Percentiles rank a stretch among this genome's conserved stretches.
phyloP scores from a whole-genome alignment of 2,329 filamentous ascomycete genomes.

The Talaromyces albobiverticillius region DNA sequence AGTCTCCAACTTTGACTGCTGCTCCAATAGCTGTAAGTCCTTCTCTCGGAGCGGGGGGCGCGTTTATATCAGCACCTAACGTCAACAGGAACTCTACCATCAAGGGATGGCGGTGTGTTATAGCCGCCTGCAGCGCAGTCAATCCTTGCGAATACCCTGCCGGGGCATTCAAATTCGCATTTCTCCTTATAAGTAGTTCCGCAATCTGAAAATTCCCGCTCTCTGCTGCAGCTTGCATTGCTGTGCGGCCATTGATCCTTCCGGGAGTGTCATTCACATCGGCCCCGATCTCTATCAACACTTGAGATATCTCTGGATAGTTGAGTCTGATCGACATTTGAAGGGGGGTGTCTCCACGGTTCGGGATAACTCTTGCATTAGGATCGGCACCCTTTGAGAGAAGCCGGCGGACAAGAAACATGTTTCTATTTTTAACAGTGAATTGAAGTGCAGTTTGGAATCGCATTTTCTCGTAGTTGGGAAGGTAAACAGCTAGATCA shows the following conservation, averaged over 20 bases:
- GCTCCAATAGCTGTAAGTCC: background rate
- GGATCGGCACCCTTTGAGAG: background rate
- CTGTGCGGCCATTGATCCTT: slow-evolving; percentile 3
- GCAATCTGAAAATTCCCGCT: slow-evolving; percentile 6
- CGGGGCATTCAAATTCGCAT: slow-evolving; percentile 19
- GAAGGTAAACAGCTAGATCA: too few relatives aligned
- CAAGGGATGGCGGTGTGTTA: background rate
- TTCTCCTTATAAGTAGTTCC: slow-evolving; percentile 10
- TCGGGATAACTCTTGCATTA: background rate
- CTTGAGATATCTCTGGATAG: background rate
- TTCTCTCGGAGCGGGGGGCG: background rate
- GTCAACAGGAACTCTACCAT: background rate
- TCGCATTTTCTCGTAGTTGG: background rate
- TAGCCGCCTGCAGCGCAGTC: slow-evolving; percentile 21
- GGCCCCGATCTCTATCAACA: background rate
- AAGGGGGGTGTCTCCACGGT: slow-evolving; percentile 1
- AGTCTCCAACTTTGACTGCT: background rate
- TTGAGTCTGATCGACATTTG: background rate
- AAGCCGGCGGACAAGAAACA: background rate
- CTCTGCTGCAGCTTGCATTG: slow-evolving; percentile 16
- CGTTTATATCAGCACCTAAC: background rate
- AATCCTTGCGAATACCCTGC: background rate
- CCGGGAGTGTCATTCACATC: slow-evolving; percentile 1
- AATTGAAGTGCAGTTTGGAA: slow-evolving; percentile 6
- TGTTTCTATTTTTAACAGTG: background rate